Evolutionary conservation across 495 filamentous ascomycete species (phyloP), one percentile per base, ranked within the genome.

Genomic region (Staphylotrichum longicolle): DNA sequence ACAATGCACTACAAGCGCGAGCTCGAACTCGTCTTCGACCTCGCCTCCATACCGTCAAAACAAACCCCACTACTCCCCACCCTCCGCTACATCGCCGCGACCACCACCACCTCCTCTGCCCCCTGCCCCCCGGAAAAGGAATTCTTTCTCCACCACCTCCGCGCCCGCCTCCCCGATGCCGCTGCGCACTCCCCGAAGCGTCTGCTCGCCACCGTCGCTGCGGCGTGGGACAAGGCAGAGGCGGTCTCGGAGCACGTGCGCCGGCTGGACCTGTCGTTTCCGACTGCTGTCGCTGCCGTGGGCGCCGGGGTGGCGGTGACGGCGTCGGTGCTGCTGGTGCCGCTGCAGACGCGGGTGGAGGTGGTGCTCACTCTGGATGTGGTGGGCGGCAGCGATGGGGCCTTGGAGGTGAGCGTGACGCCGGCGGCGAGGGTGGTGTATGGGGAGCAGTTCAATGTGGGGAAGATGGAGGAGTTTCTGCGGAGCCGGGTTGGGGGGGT

Each of bases 1-100:
- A 88, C 87, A 6, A 87, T 97, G 83, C 84, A 83, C n/a, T 96
- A 95, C 76, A 77, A 81, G 63, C 78, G 80, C 41, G 86, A 93
- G 57, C 83, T 98, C 39, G 83, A 91, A 65, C 83, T 96, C 42
- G 84, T 82, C 48, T 91, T 96, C 74, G 83, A 91, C 65, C 82
- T 86, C 4, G 65, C 80, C 10, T 80, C 86, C 14, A 91, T 66
- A 51, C 65, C 14, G 61, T 15, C 37, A n/a, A 44, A 65, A 6
- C 54, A 71, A 37, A 62, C 74, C 20, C 20, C 20, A 0, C 20
- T 1, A 1, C 20, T 27, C 20, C 33, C 72, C 68, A 11, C 63
- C 59, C 67, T 85, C 40, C 81, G 74, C 78, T 86, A 84, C 72
- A 80, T 83, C 57, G 76, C 72, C 68, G 60, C 72, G 75, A 74